These are phyloP conservation scores for Leptographium radiaticola DNA, from an alignment of 2,329 filamentous ascomycete genomes.

Conservation along the genomic window DNA sequence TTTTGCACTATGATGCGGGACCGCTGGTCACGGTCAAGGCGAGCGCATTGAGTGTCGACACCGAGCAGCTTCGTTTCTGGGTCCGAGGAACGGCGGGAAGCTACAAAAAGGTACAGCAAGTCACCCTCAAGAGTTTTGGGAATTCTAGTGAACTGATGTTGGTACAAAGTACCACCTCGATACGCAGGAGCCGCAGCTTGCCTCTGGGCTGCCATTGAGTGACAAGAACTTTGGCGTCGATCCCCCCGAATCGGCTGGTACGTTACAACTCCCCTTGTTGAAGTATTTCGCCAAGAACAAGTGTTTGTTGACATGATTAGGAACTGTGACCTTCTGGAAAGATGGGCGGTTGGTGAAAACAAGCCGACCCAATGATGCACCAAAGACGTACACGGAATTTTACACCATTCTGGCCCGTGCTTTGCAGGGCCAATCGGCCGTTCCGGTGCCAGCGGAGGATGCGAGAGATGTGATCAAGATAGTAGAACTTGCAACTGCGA, in stretches of 20 bases:
- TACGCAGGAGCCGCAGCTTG: no score
- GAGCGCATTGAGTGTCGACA: no score
- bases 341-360: background rate
- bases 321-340: background rate
- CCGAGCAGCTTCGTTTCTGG: no score
- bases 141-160: no score
- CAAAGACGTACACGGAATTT: background rate
- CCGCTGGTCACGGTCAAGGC: no score
- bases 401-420: background rate
- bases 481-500: background rate
- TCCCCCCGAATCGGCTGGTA: background rate
- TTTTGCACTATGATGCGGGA: no score
- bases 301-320: background rate
- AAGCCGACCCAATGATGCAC: background rate
- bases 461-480: background rate
- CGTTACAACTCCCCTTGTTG: background rate
- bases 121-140: no score
- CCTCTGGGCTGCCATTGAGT: no score
- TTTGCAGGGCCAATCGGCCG: background rate
- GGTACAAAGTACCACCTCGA: no score
- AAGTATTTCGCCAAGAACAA: background rate
- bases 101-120: no score
- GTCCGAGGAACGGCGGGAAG: no score
- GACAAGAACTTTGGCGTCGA: background rate
- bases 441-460: background rate